Conservation (phyloP, 371 early-diverging fungal genomes). For the Lichtheimia ramosa region DNA sequence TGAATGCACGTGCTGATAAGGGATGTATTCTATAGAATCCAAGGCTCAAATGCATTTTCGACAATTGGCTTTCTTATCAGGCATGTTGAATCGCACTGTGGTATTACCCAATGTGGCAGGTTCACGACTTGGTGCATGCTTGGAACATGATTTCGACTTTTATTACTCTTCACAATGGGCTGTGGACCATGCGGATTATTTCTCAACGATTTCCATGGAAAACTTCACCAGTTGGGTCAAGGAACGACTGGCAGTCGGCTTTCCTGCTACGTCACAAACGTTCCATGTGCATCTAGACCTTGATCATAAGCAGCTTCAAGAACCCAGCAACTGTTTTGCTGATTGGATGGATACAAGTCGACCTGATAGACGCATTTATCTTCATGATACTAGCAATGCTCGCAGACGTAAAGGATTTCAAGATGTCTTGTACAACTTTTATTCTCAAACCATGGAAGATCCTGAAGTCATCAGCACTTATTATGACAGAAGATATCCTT, state of each 20-base stretch:
- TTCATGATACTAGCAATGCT: conserved; percentile 18
- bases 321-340: conserved; percentile 15
- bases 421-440: conserved; percentile 14
- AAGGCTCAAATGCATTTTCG: conserved; percentile 41
- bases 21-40: conserved; percentile 26
- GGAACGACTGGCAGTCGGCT: conserved; percentile 23
- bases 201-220: conserved; percentile 25
- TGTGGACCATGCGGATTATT: conserved; percentile 15
- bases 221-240: conserved; percentile 28
- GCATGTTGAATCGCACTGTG: conserved; percentile 31
- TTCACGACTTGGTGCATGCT: conserved; percentile 35
- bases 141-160: conserved; percentile 25
- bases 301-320: conserved; percentile 13
- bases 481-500: conserved; percentile 34
- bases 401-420: conserved; percentile 8
- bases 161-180: conserved; percentile 31
- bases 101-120: conserved; percentile 34
- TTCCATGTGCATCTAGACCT: conserved; percentile 18
- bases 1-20: not conserved
- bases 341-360: conserved; percentile 10
- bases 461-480: conserved; percentile 31
- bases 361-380: conserved; percentile 19
- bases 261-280: conserved; percentile 17
- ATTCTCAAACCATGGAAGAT: conserved; percentile 7
- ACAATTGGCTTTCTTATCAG: conserved; percentile 33